A percentile compares a stretch with the other conserved stretches of the same genome.
Evolutionary conservation across 495 filamentous ascomycete genomes (phyloP).

Genomic region (Ramalina intermedia): DNA sequence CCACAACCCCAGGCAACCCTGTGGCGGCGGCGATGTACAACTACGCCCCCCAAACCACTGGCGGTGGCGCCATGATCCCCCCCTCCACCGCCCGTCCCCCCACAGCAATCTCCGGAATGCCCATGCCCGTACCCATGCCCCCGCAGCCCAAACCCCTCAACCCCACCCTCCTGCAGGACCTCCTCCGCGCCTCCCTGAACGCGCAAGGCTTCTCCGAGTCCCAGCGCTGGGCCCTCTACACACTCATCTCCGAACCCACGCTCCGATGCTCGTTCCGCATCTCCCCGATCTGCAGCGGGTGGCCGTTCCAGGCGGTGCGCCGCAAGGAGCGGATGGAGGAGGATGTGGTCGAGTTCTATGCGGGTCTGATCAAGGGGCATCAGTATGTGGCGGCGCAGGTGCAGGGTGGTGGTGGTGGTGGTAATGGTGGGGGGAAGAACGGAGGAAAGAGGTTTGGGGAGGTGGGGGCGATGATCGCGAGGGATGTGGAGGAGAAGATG

Average conservation of each 20-base stretch:
- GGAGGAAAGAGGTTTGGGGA: neutral
- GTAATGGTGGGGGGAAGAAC: too few species aligned
- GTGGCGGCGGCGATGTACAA: neutral
- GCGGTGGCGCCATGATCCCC: neutral
- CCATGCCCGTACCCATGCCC: too few species aligned
- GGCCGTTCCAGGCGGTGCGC: constrained; percentile 26
- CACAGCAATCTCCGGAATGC: neutral
- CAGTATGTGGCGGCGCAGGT: neutral
- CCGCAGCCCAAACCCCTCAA: constrained; percentile 26
- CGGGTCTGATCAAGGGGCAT: constrained; percentile 4
- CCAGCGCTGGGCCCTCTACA: constrained; percentile 24
- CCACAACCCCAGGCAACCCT: neutral
- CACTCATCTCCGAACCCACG: constrained; percentile 8
- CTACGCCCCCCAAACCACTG: neutral
- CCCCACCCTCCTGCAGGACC: constrained; percentile 37
- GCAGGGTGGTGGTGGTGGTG: neutral
- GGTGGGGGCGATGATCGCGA: too few species aligned
- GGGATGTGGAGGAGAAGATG: too few species aligned
- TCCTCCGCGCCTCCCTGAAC: constrained; percentile 40
- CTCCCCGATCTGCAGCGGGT: constrained; percentile 18
- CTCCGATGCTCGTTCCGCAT: constrained; percentile 4
- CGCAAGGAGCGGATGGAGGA: constrained; percentile 19
- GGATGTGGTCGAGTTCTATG: constrained; percentile 12
- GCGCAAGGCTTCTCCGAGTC: constrained; percentile 52
- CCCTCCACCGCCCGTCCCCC: neutral